A percentile compares a stretch with the other conserved stretches of the same genome.
Evolutionary conservation across 305 asterid genomes (phyloP).

Genomic region (Nicotiana rustica): DNA sequence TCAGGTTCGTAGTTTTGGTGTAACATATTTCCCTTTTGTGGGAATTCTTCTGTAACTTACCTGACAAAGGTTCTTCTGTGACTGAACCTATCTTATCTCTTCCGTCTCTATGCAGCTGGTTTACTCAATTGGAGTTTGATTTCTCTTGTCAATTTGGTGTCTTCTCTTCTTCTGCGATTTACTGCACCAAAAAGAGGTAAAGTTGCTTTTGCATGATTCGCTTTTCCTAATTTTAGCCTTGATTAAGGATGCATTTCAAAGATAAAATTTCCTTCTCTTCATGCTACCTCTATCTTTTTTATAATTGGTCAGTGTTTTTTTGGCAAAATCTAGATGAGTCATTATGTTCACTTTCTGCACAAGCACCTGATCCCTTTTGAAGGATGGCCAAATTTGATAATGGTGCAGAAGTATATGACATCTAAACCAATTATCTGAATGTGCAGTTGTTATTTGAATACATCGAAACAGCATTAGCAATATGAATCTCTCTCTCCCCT

Average conservation of each 20-base stretch:
- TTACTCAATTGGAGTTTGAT: constrained; percentile 92
- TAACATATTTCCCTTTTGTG: constrained; percentile 28
- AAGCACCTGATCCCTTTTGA: constrained; percentile 22
- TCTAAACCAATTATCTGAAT: neutral
- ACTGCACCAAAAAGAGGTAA: constrained; percentile 79
- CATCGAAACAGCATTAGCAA: neutral
- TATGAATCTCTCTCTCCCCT: constrained; percentile 22
- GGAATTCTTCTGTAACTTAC: constrained; percentile 16
- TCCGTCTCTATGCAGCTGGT: constrained; percentile 72
- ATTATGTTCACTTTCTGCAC: constrained; percentile 30
- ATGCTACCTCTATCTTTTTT: constrained; percentile 29
- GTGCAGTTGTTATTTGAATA: constrained; percentile 16
- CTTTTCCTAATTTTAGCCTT: constrained; percentile 39
- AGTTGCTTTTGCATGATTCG: constrained; percentile 28
- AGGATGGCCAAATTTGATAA: constrained; percentile 5
- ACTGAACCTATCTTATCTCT: constrained; percentile 33
- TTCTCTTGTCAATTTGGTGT: constrained; percentile 72
- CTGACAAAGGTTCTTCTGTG: constrained; percentile 22
- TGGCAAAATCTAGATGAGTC: constrained; percentile 1
- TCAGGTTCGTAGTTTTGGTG: neutral
- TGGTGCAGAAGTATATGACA: neutral
- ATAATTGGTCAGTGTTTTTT: neutral
- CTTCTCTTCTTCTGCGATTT: constrained; percentile 74
- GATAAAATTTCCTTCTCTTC: constrained; percentile 31
- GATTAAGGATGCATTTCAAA: constrained; percentile 28